A percentile compares a stretch with the other conserved stretches of the same genome.
These are phyloP conservation scores for Rutstroemia sydowiana DNA, from an alignment of 2,329 filamentous ascomycete genomes.

Conservation along the genomic window DNA sequence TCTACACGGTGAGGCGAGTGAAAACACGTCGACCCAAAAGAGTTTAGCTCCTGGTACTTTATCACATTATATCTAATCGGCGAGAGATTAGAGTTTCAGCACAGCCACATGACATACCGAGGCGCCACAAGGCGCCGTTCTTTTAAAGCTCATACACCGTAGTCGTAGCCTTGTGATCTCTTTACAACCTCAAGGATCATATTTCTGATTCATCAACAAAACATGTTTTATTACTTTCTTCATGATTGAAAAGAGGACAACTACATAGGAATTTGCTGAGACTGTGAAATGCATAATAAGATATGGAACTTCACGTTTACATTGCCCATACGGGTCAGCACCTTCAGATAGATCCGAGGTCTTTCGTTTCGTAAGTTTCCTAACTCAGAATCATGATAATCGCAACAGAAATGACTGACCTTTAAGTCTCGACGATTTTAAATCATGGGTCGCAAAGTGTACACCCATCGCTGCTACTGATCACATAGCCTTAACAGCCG, in stretches of 20 bases:
- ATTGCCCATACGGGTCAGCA: conserved; percentile 89
- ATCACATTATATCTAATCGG: too few relatives aligned
- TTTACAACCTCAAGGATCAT: background rate
- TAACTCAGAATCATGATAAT: background rate
- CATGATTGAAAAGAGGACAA: conserved; percentile 12
- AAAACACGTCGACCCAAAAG: background rate
- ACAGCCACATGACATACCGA: too few relatives aligned
- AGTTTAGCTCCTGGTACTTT: conserved; percentile 1
- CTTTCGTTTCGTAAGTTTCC: conserved; percentile 61
- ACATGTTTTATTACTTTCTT: conserved; percentile 9
- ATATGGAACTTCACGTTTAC: conserved; percentile 84
- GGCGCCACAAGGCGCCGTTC: too few relatives aligned
- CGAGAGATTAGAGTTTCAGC: too few relatives aligned
- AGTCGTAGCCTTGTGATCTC: conserved; percentile 18
- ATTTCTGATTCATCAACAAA: conserved; percentile 13
- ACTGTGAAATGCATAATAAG: conserved; percentile 30
- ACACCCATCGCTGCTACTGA: conserved; percentile 67
- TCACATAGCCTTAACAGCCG: conserved; percentile 79
- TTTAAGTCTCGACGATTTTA: conserved; percentile 72
- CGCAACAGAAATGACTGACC: conserved; percentile 7
- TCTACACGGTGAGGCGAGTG: too few relatives aligned
- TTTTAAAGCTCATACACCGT: too few relatives aligned
- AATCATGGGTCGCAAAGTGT: conserved; percentile 68
- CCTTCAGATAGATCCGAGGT: conserved; percentile 68
- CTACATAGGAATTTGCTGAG: conserved; percentile 20